phyloP scores from a whole-genome alignment of 164 flowering plant species.

The Echeveria elegans region DNA sequence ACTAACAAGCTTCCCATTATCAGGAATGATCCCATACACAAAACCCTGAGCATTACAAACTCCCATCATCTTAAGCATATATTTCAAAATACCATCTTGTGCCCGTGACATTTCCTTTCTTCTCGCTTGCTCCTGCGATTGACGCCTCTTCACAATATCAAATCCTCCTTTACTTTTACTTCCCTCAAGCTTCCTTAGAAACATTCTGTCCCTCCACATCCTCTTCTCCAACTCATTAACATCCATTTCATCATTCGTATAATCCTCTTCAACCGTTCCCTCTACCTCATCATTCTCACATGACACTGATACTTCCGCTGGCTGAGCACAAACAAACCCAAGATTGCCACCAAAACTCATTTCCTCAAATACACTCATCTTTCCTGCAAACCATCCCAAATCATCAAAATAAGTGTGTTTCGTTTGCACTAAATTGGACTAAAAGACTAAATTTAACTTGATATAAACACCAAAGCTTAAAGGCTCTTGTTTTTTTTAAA shows the following conservation, averaged over 20 bases:
- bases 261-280: no score
- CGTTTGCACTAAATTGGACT: no score
- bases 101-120: no score
- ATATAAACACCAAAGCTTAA: no score
- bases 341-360: conserved; percentile 23
- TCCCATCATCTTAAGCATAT: no score
- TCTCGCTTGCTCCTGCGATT: conserved; percentile 53
- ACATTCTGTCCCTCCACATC: conserved; percentile 42
- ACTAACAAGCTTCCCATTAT: conserved; percentile 81
- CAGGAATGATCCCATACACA: conserved; percentile 81
- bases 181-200: conserved; percentile 27
- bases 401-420: no score
- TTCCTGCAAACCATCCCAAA: not conserved
- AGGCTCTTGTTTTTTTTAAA: no score
- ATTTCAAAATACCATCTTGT: no score
- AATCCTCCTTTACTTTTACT: conserved; percentile 19
- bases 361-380: conserved; percentile 27
- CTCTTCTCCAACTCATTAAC: conserved; percentile 41
- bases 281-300: conserved; percentile 15
- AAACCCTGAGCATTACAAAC: no score
- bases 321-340: conserved; percentile 20
- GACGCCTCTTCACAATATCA: conserved; percentile 28
- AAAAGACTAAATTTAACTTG: no score
- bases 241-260: conserved; percentile 35
- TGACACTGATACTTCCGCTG: conserved; percentile 14